Base-by-base conservation (phyloP, 768 basidiomycete genomes). In the Pleurotus djamor region DNA sequence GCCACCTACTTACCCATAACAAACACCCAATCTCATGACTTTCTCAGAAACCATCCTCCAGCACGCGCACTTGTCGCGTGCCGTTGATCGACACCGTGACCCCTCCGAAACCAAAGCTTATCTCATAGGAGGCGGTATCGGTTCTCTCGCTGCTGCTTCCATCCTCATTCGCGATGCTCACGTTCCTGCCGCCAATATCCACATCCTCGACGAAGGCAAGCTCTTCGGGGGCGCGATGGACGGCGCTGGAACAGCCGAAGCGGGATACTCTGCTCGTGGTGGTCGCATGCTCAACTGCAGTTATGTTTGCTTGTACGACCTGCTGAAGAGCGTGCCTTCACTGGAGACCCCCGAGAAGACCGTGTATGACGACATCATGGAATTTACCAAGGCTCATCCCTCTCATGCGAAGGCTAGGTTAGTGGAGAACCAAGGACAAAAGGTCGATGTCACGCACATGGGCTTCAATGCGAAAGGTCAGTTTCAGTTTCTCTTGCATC, bases 241-340 rank as follows among this genome's bases (percentile, higher is more conserved):
- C 36, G 52, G 52, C 36, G 14, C 52, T 16, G 52, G 52, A 16
- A 35, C 32, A n/a, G 34, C 52, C 4, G 52, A 54, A 16, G 9
- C 35, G 52, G 52, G 52, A 3, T 54, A 54, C 35, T 33, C 35
- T n/a, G 52, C 52, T 34, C 52, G 52, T 10, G 52, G 36, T 41
- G 52, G 52, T 34, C 35, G 52, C n/a, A 54, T 54, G 52, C 52
- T 54, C 28, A 54, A 54, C 35, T 54, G 35, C 35, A 54, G 52
- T 36, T 54, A 54, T 35, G 52, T 54, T 36, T 54, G 52, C 35
- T 37, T 54, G 52, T 54, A 41, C n/a, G 36, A 54, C 16, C 35
- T 54, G 14, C 28, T 54, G 13, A 54, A 54, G 52, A 54, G 52
- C 35, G 52, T 54, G 33, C 52, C 52, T 4, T 54, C 52, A 13